These are phyloP conservation scores for Herpetomonas samuelpessoai DNA, from an alignment of 208 protist species.

Conservation along the genomic window DNA sequence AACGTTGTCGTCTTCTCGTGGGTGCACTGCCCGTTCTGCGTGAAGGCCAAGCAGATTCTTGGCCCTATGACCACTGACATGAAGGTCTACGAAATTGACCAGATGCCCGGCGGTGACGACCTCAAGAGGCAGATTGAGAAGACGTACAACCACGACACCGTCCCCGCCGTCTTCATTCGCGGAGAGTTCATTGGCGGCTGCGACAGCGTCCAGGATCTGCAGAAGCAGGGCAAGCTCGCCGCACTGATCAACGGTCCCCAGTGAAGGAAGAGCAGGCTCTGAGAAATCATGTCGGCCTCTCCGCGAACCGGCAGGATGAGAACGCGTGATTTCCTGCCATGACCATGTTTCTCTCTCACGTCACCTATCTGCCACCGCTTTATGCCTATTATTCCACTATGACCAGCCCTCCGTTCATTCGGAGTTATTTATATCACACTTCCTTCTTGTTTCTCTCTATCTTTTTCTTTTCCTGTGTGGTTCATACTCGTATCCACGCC, in stretches of 20 bases:
- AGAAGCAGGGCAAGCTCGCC: slow-evolving; percentile 44
- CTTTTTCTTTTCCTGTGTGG: too few species aligned
- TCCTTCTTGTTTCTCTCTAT: too few species aligned
- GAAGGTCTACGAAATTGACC: slow-evolving; percentile 51
- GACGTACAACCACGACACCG: slow-evolving; percentile 60
- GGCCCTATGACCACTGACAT: slow-evolving; percentile 37
- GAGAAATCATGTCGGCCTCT: too few species aligned
- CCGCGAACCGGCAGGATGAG: too few species aligned
- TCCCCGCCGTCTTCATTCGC: slow-evolving; percentile 80
- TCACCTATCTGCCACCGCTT: too few species aligned
- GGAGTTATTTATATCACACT: too few species aligned
- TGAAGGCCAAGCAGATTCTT: slow-evolving; percentile 56
- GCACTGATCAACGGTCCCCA: slow-evolving; percentile 16
- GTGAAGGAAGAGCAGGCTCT: not conserved
- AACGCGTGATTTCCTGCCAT: too few species aligned
- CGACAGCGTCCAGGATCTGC: slow-evolving; percentile 37
- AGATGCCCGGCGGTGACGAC: slow-evolving; percentile 52
- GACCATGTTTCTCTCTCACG: too few species aligned
- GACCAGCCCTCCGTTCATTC: too few species aligned
- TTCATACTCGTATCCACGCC: too few species aligned
- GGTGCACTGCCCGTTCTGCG: slow-evolving; percentile 63
- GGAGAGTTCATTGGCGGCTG: slow-evolving; percentile 73
- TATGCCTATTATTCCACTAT: too few species aligned
- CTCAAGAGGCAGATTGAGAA: slow-evolving; percentile 42
- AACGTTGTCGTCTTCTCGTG: slow-evolving; percentile 73